Percentiles rank a stretch among this genome's conserved stretches.
Conservation (phyloP, 2,329 filamentous ascomycete genomes). For the Pseudogymnoascus sp. region DNA sequence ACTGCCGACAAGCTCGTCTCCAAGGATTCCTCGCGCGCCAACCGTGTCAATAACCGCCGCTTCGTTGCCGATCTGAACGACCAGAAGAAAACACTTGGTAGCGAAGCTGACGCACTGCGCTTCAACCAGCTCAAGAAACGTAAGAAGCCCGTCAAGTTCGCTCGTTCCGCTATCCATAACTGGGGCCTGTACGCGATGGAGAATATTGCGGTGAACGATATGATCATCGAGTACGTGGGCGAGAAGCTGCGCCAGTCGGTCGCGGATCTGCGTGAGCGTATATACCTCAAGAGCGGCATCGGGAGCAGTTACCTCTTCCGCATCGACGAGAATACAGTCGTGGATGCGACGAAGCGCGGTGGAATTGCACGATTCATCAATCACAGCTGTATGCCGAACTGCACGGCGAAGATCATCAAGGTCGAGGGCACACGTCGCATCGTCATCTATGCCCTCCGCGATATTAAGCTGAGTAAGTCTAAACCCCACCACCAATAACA, state of each 20-base stretch:
- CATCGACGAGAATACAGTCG: slow-evolving; percentile 94
- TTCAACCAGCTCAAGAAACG: slow-evolving; percentile 99
- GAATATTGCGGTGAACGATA: slow-evolving; percentile 92
- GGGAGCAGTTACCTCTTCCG: slow-evolving; percentile 96
- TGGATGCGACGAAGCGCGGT: slow-evolving; percentile 97
- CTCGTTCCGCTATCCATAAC: slow-evolving; percentile 94
- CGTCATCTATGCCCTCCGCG: slow-evolving; percentile 94
- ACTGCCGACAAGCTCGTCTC: slow-evolving; percentile 72
- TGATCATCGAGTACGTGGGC: slow-evolving; percentile 99
- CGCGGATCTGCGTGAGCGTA: slow-evolving; percentile 86
- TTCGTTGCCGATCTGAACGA: slow-evolving; percentile 92
- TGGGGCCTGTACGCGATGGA: slow-evolving; percentile 98
- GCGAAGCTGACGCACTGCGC: slow-evolving; percentile 82
- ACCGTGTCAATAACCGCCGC: slow-evolving; percentile 90
- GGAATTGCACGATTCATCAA: slow-evolving; percentile 99
- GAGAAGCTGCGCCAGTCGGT: slow-evolving; percentile 96
- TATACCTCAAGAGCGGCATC: slow-evolving; percentile 92
- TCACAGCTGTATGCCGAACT: slow-evolving; percentile 95
- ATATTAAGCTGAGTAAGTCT: slow-evolving; percentile 84
- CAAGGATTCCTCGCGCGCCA: slow-evolving; percentile 86
- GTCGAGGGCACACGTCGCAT: slow-evolving; percentile 97
- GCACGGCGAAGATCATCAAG: slow-evolving; percentile 98
- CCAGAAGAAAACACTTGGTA: slow-evolving; percentile 77
- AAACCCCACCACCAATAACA: not conserved
- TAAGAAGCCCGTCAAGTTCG: slow-evolving; percentile 98